Conservation (phyloP, 352 stramenopile species). For the Globisporangium splendens region DNA sequence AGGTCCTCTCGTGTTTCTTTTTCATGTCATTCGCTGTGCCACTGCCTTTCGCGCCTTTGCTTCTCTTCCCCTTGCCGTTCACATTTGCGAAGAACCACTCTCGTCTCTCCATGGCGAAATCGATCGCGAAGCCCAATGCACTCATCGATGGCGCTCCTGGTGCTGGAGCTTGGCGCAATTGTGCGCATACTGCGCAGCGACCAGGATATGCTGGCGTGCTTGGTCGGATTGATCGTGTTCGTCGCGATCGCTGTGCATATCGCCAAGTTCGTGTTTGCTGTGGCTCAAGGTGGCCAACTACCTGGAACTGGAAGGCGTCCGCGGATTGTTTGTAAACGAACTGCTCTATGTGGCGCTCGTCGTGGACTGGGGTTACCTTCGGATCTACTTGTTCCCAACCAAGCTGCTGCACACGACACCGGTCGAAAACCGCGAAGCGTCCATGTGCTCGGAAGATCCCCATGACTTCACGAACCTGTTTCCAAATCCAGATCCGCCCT, state of each 20-base stretch:
- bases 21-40: too few species aligned
- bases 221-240: too few species aligned
- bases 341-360: slow-evolving; percentile 64
- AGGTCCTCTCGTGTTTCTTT: too few species aligned
- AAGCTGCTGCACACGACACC: slow-evolving; percentile 79
- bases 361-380: slow-evolving; percentile 78
- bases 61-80: too few species aligned
- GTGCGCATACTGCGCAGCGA: too few species aligned
- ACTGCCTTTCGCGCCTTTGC: too few species aligned
- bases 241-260: slow-evolving; percentile 58
- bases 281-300: slow-evolving; percentile 91
- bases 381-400: slow-evolving; percentile 80
- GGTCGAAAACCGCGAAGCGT: slow-evolving; percentile 65
- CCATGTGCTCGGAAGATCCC: slow-evolving; percentile 63
- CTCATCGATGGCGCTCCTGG: slow-evolving; percentile 60
- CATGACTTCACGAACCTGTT: slow-evolving; percentile 69
- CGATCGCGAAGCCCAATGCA: slow-evolving; percentile 63
- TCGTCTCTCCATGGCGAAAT: slow-evolving; percentile 37
- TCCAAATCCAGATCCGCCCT: slow-evolving; percentile 57
- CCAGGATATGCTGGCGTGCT: too few species aligned
- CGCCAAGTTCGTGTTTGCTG: slow-evolving; percentile 63
- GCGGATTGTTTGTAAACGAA: slow-evolving; percentile 68
- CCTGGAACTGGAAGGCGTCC: slow-evolving; percentile 77
- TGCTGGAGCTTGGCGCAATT: too few species aligned
- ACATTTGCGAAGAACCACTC: too few species aligned